Evolutionary conservation across 106 monocot genomes (phyloP).

Genomic region (Chionographis japonica): DNA sequence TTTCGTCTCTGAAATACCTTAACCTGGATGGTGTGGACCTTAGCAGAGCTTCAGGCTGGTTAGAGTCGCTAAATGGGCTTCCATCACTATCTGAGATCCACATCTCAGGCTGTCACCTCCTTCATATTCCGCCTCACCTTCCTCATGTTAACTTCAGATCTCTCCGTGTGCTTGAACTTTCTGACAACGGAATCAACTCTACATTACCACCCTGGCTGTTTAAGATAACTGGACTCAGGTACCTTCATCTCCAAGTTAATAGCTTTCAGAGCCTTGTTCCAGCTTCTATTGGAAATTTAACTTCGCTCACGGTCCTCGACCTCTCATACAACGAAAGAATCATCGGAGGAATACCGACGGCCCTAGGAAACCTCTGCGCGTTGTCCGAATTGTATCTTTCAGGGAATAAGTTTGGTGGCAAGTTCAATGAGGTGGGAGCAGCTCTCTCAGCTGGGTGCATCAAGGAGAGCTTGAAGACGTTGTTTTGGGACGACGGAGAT

Average conservation of each 20-base stretch:
- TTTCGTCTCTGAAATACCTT: slow-evolving; percentile 3
- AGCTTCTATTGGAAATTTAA: neutral
- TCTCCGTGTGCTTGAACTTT: neutral
- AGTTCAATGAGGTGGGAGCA: too few relatives aligned
- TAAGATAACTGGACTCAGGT: too few relatives aligned
- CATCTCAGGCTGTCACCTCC: neutral
- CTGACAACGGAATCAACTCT: too few relatives aligned
- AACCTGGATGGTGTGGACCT: neutral
- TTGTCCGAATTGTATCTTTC: neutral
- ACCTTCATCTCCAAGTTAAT: too few relatives aligned
- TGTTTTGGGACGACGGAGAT: slow-evolving; percentile 12
- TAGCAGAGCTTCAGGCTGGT: neutral
- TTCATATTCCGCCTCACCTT: neutral
- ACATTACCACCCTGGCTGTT: too few relatives aligned
- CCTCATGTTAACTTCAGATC: too few relatives aligned
- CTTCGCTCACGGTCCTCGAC: slow-evolving; percentile 9
- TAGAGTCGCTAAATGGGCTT: neutral
- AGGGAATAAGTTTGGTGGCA: neutral
- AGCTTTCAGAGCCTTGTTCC: neutral
- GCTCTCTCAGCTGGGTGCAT: neutral
- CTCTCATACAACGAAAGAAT: neutral
- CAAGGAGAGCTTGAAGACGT: neutral
- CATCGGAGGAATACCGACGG: neutral
- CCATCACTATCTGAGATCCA: slow-evolving; percentile 8
- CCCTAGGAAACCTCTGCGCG: slow-evolving; percentile 7